Evolutionary conservation across 2,329 filamentous ascomycete genomes (phyloP).

Genomic region (Aphanoascus verrucosus): DNA sequence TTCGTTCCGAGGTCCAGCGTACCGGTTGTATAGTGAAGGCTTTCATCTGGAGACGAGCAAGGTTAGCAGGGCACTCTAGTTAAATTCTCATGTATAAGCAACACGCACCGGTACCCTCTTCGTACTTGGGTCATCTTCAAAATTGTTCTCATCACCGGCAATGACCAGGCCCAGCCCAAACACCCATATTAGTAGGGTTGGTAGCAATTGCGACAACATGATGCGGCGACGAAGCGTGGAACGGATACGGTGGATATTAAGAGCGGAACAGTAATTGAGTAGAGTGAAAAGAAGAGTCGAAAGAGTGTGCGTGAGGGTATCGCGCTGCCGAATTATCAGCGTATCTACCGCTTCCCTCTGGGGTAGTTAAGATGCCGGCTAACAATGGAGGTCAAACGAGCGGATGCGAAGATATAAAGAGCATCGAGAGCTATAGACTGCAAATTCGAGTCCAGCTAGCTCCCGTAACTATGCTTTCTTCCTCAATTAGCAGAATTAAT

Average conservation of each 20-base stretch:
- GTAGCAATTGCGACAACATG: slow-evolving; percentile 15
- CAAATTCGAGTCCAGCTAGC: slow-evolving; percentile 1
- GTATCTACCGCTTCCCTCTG: slow-evolving; percentile 7
- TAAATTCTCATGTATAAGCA: background rate
- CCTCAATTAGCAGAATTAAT: background rate
- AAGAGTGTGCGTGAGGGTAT: slow-evolving; percentile 5
- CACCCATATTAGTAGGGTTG: slow-evolving; percentile 24
- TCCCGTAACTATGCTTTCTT: background rate
- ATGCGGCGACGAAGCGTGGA: slow-evolving; percentile 1
- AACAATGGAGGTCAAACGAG: slow-evolving; percentile 10
- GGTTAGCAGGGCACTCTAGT: slow-evolving; percentile 10
- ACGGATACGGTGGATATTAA: background rate
- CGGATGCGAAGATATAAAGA: slow-evolving; percentile 4
- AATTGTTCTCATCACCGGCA: slow-evolving; percentile 24
- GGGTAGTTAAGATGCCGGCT: background rate
- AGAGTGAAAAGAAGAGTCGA: background rate
- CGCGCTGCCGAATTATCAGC: slow-evolving; percentile 4
- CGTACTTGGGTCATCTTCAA: slow-evolving; percentile 46
- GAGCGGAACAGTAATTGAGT: background rate
- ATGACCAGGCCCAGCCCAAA: slow-evolving; percentile 26
- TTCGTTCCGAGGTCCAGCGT: slow-evolving; percentile 31
- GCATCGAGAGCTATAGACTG: slow-evolving; percentile 7
- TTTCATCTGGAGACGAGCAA: slow-evolving; percentile 50
- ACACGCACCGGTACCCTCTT: slow-evolving; percentile 54
- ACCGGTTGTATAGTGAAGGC: slow-evolving; percentile 77